These are phyloP conservation scores for Yarrowia yakushimensis DNA, from an alignment of 805 yeast genomes.

Conservation along the genomic window DNA sequence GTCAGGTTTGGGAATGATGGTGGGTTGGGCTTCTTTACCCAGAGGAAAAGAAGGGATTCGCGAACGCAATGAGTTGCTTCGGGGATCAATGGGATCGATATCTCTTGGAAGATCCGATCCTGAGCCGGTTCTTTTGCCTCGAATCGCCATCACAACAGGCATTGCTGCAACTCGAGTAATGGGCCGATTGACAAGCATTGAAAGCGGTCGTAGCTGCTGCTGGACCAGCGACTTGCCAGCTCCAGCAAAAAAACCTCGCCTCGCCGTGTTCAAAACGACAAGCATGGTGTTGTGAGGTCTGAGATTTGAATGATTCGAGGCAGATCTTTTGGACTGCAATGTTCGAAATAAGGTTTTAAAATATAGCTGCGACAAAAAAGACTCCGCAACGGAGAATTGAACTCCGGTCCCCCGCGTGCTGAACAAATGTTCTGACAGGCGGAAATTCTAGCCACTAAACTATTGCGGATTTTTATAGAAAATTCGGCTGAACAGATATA, in stretches of 20 bases:
- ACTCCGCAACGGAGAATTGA: constrained; percentile 24
- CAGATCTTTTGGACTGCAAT: not conserved
- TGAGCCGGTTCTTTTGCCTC: not conserved
- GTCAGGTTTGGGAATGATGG: constrained; percentile 69
- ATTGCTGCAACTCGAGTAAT: not conserved
- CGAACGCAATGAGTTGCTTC: constrained; percentile 37
- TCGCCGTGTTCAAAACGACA: constrained; percentile 1
- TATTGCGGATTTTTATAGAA: too few relatives aligned
- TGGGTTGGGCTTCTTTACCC: constrained; percentile 59
- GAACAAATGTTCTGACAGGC: constrained; percentile 36
- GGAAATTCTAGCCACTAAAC: constrained; percentile 43
- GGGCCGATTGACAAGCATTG: not conserved
- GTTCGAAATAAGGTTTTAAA: not conserved
- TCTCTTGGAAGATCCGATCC: constrained; percentile 13
- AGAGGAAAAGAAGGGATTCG: constrained; percentile 66
- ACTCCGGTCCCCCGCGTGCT: constrained; percentile 24
- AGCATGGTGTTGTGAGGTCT: constrained; percentile 7
- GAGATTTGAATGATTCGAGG: not conserved
- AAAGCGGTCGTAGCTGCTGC: not conserved
- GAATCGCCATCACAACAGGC: not conserved
- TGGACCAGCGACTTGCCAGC: not conserved
- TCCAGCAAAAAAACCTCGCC: not conserved
- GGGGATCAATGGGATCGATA: constrained; percentile 20
- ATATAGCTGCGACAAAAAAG: not conserved
- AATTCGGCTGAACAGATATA: too few relatives aligned